Base-by-base conservation (phyloP, 2,329 filamentous ascomycete genomes). In the Aspergillus persii region DNA sequence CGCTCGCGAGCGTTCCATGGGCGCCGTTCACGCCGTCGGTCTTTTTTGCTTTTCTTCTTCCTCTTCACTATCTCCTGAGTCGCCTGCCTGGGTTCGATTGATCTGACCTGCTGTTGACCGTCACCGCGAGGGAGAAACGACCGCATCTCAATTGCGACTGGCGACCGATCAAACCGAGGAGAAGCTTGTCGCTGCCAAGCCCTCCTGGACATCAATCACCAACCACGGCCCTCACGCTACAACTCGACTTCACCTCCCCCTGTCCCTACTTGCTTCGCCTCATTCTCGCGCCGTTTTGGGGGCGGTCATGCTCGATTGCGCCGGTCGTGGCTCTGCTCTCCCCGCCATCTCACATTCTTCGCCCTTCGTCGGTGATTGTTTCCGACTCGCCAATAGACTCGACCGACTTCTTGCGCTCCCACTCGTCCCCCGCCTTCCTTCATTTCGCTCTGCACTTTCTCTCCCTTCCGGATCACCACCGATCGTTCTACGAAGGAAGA, bases 301-400 rank as follows among this genome's bases (percentile, higher is more conserved):
- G 57, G 44, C 46, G 59, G 63, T 62, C 63, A 65, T 66, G 64
- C 47, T 62, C 53, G 46, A 56, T 53, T 59, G 53, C 53, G 54
- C 54, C 44, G 44, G 26, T 44, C 4, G 39, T 44, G 44, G 18
- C 39, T 56, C 46, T 41, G 15, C 50, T 46, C 41, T 12, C 12
- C 29, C 36, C 31, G 29, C 23, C 31, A 26, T 47, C 44, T 47
- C 12, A 31, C 29, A 39, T 48, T 30, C 5, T 6, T 11, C 15
- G 8, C 44, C 26, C 9, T 47, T 23, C 44, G 8, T 27, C 44
- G 4, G 44, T 11, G 44, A 47, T 47, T 15, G 5, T 47, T 23
- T 4, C 44, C 44, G 26, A 47, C 18, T 47, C 8, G 18, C 8
- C 44, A 23, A 26, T 26, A 47, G 44, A 23, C 44, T 23, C 44